A percentile compares a stretch with the other conserved stretches of the same genome.
Evolutionary conservation across 176 grass and related monocot species (phyloP).

Genomic region (Bolboschoenus planiculmis): DNA sequence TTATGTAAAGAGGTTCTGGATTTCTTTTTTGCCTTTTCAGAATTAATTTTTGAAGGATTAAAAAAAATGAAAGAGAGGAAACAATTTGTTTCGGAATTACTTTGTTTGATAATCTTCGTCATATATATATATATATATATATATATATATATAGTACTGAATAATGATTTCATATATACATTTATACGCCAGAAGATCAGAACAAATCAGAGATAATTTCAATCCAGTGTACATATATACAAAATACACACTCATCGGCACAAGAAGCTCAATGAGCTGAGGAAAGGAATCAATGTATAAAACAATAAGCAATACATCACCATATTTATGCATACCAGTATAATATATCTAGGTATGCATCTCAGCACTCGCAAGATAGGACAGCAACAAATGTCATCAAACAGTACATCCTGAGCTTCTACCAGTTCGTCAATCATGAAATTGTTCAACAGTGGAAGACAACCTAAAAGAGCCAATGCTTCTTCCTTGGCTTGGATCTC

Average conservation of each 20-base stretch:
- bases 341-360: background rate
- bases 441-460: background rate
- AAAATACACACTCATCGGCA: background rate
- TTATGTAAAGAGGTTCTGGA: background rate
- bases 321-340: background rate
- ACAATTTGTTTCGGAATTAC: background rate
- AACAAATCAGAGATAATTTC: no score
- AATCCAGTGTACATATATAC: constrained; percentile 1
- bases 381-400: background rate
- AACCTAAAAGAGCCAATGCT: constrained; percentile 81
- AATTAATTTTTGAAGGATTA: background rate
- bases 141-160: background rate
- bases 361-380: background rate
- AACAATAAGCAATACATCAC: constrained; percentile 7
- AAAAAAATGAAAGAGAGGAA: background rate
- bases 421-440: background rate
- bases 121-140: no score
- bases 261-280: background rate
- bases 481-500: constrained; percentile 84
- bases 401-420: background rate
- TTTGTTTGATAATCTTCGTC: background rate
- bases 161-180: background rate
- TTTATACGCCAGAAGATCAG: background rate
- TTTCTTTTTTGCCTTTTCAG: background rate
- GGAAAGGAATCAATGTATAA: background rate